Percentiles rank a stretch among this genome's conserved stretches.
Evolutionary conservation across 345 rosid genomes (phyloP).

Genomic region (Luvunga scandens): DNA sequence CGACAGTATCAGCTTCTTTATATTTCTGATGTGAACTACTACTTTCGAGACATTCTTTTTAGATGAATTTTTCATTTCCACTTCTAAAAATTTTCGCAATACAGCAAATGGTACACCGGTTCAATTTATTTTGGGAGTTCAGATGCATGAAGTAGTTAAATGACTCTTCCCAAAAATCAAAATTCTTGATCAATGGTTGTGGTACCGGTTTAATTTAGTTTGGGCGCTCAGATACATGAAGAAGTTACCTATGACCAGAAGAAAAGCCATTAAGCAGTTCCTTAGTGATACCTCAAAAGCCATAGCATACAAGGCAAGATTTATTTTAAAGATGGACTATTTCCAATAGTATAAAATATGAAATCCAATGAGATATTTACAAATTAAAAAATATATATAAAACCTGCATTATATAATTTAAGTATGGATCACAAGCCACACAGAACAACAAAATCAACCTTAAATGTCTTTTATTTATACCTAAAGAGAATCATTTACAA

Average conservation of each 20-base stretch:
- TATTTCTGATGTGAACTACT: not conserved
- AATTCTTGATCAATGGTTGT: too few relatives aligned
- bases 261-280: not conserved
- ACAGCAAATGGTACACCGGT: too few relatives aligned
- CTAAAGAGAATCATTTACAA: slow-evolving; percentile 27
- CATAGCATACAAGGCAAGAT: not conserved
- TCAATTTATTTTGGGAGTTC: too few relatives aligned
- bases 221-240: too few relatives aligned
- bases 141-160: too few relatives aligned
- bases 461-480: not conserved
- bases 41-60: too few relatives aligned
- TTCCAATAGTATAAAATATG: not conserved
- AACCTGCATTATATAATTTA: not conserved
- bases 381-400: not conserved
- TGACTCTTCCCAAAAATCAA: too few relatives aligned
- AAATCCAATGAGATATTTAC: not conserved
- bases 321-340: not conserved
- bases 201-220: too few relatives aligned
- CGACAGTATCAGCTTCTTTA: not conserved
- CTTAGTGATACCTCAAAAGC: not conserved
- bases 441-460: slow-evolving; percentile 1
- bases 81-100: not conserved
- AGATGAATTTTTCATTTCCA: not conserved
- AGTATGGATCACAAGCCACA: not conserved
- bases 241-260: too few relatives aligned